phyloP scores from a whole-genome alignment of 2,329 filamentous ascomycete species.

The Sporothrix inflata region DNA sequence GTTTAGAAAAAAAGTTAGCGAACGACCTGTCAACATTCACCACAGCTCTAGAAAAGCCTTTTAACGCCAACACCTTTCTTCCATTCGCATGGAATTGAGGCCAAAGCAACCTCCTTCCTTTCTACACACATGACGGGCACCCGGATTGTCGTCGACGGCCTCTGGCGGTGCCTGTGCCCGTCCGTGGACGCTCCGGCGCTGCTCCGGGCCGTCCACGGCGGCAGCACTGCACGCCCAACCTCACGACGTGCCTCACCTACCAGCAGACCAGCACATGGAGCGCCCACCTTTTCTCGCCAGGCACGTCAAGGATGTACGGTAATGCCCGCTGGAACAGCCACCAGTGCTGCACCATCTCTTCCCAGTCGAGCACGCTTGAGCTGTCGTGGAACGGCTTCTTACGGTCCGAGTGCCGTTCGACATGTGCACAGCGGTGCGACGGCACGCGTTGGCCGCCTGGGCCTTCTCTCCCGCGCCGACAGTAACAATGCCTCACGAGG shows the following conservation, averaged over 20 bases:
- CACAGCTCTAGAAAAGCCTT: not conserved
- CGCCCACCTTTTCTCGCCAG: not conserved
- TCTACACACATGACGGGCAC: slow-evolving; percentile 43
- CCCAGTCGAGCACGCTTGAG: not conserved
- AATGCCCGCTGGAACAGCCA: slow-evolving; percentile 10
- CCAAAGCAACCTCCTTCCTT: not conserved
- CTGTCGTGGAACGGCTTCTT: not conserved
- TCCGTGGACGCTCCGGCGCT: slow-evolving; percentile 51
- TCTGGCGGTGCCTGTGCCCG: slow-evolving; percentile 68
- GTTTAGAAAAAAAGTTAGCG: not conserved
- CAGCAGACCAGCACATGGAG: too few relatives aligned
- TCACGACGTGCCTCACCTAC: not conserved
- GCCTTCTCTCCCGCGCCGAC: not conserved
- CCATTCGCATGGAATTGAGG: slow-evolving; percentile 12
- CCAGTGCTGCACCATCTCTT: not conserved
- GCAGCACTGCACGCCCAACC: slow-evolving; percentile 26
- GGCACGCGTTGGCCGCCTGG: slow-evolving; percentile 27
- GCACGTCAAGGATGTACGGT: not conserved
- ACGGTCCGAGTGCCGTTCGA: not conserved
- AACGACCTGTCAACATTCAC: not conserved
- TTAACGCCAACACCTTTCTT: not conserved
- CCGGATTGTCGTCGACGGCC: slow-evolving; percentile 56
- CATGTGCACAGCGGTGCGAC: slow-evolving; percentile 21
- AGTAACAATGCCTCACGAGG: not conserved
- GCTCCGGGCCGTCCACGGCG: slow-evolving; percentile 39